Conservation (phyloP, 2,329 filamentous ascomycete species). For the Beauveria sp. region DNA sequence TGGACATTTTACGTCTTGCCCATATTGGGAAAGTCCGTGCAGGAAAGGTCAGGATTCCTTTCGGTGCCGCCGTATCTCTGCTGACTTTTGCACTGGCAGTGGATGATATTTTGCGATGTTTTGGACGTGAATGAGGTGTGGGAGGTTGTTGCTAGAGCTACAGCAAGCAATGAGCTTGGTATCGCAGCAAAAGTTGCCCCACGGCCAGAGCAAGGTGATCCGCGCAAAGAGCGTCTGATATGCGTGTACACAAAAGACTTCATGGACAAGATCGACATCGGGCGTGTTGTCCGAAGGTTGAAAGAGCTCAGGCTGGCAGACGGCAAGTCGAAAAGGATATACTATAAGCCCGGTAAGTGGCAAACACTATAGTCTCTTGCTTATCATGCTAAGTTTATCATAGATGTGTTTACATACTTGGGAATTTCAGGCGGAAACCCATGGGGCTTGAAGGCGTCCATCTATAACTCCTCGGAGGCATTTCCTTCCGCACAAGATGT, state of each 20-base stretch:
- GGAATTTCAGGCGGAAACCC: constrained; percentile 53
- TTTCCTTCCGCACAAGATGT: constrained; percentile 17
- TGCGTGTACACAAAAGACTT: constrained; percentile 77
- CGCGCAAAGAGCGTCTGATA: constrained; percentile 48
- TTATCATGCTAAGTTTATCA: constrained; percentile 11
- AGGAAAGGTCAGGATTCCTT: constrained; percentile 50
- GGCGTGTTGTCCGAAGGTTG: constrained; percentile 56
- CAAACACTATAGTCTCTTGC: not conserved
- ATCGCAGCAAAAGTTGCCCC: constrained; percentile 65
- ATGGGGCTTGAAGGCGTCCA: constrained; percentile 53
- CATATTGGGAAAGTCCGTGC: constrained; percentile 47
- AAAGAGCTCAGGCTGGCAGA: constrained; percentile 54
- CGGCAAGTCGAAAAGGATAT: constrained; percentile 44
- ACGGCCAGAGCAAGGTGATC: constrained; percentile 32
- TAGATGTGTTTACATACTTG: constrained; percentile 62
- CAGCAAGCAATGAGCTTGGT: constrained; percentile 62
- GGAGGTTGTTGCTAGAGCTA: constrained; percentile 58
- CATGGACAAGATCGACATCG: constrained; percentile 58
- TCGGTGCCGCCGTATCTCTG: not conserved
- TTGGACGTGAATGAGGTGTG: constrained; percentile 55
- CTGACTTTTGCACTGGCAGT: constrained; percentile 35
- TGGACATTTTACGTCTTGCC: constrained; percentile 55
- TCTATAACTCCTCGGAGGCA: constrained; percentile 42
- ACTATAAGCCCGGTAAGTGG: constrained; percentile 66
- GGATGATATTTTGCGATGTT: constrained; percentile 62